phyloP scores from a whole-genome alignment of 164 flowering plant species.

The Aristolochia californica region DNA sequence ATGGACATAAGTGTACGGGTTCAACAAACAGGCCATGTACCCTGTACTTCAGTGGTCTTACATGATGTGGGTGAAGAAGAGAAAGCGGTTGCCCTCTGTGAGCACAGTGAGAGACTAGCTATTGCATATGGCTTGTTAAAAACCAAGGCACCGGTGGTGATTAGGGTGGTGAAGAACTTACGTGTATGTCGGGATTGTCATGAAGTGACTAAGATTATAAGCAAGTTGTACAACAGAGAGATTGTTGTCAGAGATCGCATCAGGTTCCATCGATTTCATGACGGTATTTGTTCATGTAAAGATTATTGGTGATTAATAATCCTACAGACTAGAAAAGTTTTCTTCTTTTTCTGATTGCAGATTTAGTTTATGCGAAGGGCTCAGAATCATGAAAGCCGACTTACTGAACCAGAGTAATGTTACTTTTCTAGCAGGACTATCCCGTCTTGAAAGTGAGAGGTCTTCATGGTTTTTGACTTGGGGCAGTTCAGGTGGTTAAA shows the following conservation, averaged over 20 bases:
- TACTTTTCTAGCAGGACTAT: too few species aligned
- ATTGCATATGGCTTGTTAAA: conserved; percentile 35
- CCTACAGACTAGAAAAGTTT: not conserved
- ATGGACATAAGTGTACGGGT: conserved; percentile 22
- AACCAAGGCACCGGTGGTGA: conserved; percentile 24
- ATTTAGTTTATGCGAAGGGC: too few species aligned
- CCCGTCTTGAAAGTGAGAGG: too few species aligned
- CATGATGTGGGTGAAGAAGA: conserved; percentile 32
- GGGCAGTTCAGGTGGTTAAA: too few species aligned
- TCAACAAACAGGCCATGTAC: conserved; percentile 23
- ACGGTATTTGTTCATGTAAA: conserved; percentile 39
- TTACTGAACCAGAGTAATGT: too few species aligned
- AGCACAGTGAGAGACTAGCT: conserved; percentile 37
- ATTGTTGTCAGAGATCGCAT: conserved; percentile 49
- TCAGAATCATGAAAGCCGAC: too few species aligned
- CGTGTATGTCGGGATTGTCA: conserved; percentile 33
- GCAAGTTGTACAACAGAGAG: conserved; percentile 29
- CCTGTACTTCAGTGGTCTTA: conserved; percentile 25
- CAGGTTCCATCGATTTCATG: conserved; percentile 33
- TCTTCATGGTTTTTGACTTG: too few species aligned
- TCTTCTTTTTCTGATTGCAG: too few species aligned
- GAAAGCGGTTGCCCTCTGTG: conserved; percentile 25
- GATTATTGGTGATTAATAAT: conserved; percentile 33
- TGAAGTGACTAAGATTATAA: conserved; percentile 41
- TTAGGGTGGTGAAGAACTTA: conserved; percentile 32